Conservation (phyloP, 2,329 filamentous ascomycete species). For the Graphiopsis chlorocephala region DNA sequence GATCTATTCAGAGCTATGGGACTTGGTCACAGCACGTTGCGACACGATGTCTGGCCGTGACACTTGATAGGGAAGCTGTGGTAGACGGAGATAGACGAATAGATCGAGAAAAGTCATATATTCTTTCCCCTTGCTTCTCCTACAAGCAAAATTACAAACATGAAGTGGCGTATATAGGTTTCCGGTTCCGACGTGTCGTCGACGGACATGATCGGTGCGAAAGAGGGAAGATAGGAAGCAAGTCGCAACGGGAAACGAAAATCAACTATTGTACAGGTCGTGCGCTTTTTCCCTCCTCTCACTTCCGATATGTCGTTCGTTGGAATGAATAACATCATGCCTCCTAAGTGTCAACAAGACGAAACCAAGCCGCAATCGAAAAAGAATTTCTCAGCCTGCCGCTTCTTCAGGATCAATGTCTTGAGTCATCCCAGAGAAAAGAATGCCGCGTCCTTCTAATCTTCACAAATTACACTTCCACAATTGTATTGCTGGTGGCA, state of each 20-base stretch:
- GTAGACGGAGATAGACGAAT: not conserved
- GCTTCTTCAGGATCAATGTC: not conserved
- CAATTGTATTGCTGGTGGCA: not conserved
- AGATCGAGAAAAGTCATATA: not conserved
- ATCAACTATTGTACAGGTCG: constrained; percentile 3
- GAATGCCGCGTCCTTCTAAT: not conserved
- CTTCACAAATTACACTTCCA: not conserved
- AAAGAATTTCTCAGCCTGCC: not conserved
- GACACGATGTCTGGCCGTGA: not conserved
- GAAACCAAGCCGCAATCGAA: not conserved
- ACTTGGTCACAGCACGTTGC: not conserved
- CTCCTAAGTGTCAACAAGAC: not conserved
- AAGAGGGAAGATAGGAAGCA: not conserved
- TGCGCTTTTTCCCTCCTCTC: not conserved
- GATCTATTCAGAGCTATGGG: not conserved
- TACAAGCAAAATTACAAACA: not conserved
- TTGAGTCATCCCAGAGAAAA: not conserved
- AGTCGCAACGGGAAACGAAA: not conserved
- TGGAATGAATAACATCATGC: not conserved
- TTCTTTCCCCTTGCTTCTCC: not conserved
- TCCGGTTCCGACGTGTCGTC: not conserved
- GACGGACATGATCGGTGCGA: not conserved
- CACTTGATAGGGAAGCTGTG: not conserved
- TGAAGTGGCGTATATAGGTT: not conserved
- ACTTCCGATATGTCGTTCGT: not conserved